These are phyloP conservation scores for Abortiporus biennis DNA, from an alignment of 1,284 basidiomycete genomes.

Conservation along the genomic window DNA sequence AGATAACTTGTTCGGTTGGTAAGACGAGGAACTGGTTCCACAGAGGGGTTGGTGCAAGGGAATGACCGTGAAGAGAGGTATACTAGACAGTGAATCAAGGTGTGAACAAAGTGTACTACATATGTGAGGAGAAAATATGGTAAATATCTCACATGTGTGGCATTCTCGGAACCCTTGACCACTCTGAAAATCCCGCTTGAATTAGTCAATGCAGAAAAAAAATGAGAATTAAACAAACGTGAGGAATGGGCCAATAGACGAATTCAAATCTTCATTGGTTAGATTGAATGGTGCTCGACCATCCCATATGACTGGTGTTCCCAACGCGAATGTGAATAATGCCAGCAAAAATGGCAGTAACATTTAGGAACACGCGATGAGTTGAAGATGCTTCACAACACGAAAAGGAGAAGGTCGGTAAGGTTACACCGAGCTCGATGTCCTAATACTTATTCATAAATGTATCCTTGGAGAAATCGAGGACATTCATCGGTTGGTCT, in stretches of 20 bases:
- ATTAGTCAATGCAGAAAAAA: neutral
- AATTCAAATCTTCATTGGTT: constrained; percentile 35
- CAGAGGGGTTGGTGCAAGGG: constrained; percentile 38
- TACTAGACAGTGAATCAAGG: constrained; percentile 30
- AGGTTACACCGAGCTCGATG: neutral
- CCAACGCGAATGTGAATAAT: constrained; percentile 13
- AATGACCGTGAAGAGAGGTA: constrained; percentile 34
- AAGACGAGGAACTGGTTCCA: constrained; percentile 30
- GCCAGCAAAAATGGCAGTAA: neutral
- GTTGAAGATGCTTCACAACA: neutral
- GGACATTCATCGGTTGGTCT: constrained; percentile 15
- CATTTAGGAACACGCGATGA: neutral
- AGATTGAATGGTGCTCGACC: constrained; percentile 45
- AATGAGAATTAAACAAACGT: constrained; percentile 32
- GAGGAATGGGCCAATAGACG: constrained; percentile 42
- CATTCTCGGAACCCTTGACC: constrained; percentile 44
- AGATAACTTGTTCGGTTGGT: constrained; percentile 40
- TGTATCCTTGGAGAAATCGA: constrained; percentile 8
- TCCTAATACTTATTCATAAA: neutral
- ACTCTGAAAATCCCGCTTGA: constrained; percentile 24
- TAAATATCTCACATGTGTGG: constrained; percentile 34
- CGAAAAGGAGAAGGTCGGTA: neutral
- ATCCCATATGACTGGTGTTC: constrained; percentile 42
- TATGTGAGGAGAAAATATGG: neutral
- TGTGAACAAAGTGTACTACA: neutral